Conservation (phyloP, 257 asterid genomes). For the Ilex asprella region DNA sequence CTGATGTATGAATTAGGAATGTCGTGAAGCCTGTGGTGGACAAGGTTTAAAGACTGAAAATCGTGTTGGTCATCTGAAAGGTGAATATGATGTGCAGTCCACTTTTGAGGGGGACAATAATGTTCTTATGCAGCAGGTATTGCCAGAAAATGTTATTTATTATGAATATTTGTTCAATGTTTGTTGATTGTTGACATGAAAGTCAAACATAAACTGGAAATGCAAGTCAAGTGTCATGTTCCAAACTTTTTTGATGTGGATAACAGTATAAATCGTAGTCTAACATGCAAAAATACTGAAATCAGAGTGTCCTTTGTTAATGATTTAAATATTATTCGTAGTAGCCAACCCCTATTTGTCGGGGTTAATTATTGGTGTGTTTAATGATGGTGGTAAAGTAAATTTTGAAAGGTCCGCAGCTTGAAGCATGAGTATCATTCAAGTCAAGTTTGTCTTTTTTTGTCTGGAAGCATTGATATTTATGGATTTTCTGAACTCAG, state of each 20-base stretch:
- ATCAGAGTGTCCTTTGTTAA: background rate
- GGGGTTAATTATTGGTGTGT: too few relatives aligned
- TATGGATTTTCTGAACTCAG: conserved; percentile 28
- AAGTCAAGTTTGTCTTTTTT: too few relatives aligned
- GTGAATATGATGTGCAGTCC: conserved; percentile 86
- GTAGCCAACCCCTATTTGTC: too few relatives aligned
- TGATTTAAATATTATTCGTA: too few relatives aligned
- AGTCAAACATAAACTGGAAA: background rate
- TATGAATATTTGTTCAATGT: background rate
- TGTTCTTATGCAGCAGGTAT: conserved; percentile 98
- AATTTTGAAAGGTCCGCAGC: too few relatives aligned
- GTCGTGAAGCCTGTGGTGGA: conserved; percentile 99
- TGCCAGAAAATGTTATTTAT: background rate
- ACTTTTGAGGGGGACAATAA: conserved; percentile 99
- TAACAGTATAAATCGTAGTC: background rate
- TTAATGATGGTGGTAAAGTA: too few relatives aligned
- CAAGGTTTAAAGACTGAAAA: conserved; percentile 95
- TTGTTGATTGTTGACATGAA: background rate
- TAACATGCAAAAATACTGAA: background rate
- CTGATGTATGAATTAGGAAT: conserved; percentile 48
- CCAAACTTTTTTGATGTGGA: background rate
- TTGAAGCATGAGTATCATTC: too few relatives aligned
- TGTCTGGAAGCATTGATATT: too few relatives aligned
- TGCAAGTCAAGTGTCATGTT: background rate
- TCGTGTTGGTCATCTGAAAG: conserved; percentile 86